A percentile compares a stretch with the other conserved stretches of the same genome.
These are phyloP conservation scores for Capillidium rhysosporum DNA, from an alignment of 371 early-diverging fungal species.

Conservation along the genomic window DNA sequence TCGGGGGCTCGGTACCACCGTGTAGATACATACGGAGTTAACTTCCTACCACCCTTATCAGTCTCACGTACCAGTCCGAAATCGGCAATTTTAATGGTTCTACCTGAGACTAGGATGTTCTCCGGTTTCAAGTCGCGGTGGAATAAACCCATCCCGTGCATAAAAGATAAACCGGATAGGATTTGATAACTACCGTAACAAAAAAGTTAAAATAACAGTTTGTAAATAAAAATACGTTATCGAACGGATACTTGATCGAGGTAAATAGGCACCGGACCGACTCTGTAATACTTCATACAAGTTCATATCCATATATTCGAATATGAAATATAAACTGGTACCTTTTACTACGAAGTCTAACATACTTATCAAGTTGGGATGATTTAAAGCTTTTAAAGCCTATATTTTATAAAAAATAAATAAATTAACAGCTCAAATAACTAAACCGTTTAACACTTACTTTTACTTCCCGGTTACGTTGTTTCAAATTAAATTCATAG, in stretches of 20 bases:
- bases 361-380: conserved; percentile 65
- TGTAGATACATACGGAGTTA: conserved; percentile 85
- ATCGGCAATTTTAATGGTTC: conserved; percentile 75
- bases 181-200: conserved; percentile 36
- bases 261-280: conserved; percentile 29
- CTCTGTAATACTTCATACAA: conserved; percentile 66
- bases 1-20: conserved; percentile 99
- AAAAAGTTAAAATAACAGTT: not conserved
- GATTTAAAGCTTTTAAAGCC: conserved; percentile 43
- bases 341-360: conserved; percentile 60
- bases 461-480: conserved; percentile 59
- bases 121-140: conserved; percentile 93
- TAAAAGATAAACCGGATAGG: conserved; percentile 58
- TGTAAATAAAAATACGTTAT: conserved; percentile 23
- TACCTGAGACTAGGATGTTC: conserved; percentile 34
- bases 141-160: conserved; percentile 76
- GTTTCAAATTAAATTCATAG: conserved; percentile 48
- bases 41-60: conserved; percentile 52
- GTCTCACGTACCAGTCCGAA: conserved; percentile 83
- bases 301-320: conserved; percentile 89
- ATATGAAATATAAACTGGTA: conserved; percentile 70
- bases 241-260: conserved; percentile 30
- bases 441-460: conserved; percentile 4
- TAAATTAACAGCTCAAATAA: not conserved
- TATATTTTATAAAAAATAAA: conserved; percentile 10